Base-by-base conservation (phyloP, 1,284 basidiomycete genomes). In the Xerocomus amazonicus region DNA sequence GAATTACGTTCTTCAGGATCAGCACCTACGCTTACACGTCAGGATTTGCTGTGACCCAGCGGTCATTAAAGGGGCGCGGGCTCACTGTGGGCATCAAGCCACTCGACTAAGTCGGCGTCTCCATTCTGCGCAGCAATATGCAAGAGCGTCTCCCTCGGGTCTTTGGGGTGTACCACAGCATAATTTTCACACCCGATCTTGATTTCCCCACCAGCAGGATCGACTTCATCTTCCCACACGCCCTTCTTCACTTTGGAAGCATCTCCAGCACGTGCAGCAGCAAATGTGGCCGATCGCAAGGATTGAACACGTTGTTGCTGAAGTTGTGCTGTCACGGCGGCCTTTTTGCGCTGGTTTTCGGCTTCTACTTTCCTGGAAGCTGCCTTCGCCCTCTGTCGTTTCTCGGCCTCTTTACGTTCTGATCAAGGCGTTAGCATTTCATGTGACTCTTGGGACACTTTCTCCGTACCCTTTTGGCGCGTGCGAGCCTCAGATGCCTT, bases 71-170 rank as follows among this genome's bases (percentile, higher is more conserved):
- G 56, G 39, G 49, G 52, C 52, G 27, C 53, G 59, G 49, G 60
- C 79, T 55, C 59, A 87, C 87, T 79, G 62, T 88, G 84, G 4
- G 76, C 71, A 62, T 82, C 77, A 9, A 90, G 74, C 84, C 85
- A 89, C 59, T 78, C 66, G 6, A 85, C 73, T 45, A 89, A 67
- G 19, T 76, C 76, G 6, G 66, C 56, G 65, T 88, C 75, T 7
- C 79, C 81, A 44, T 72, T 69, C 47, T 62, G 69, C 4, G 76
- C 73, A 41, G 78, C 81, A 48, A 90, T 84, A 58, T 89, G 87
- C 49, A 83, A 62, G 16, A 90, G 69, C 29, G 86, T 85, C 65
- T 89, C 79, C 52, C 71, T 68, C n/a, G 70, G 70, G 64, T 87
- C 84, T 45, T 70, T 58, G 6, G 81, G 80, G 13, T 56, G 56